Conservation (phyloP, 1,139 yeast species). For the Groenewaldozyma auringiensis region DNA sequence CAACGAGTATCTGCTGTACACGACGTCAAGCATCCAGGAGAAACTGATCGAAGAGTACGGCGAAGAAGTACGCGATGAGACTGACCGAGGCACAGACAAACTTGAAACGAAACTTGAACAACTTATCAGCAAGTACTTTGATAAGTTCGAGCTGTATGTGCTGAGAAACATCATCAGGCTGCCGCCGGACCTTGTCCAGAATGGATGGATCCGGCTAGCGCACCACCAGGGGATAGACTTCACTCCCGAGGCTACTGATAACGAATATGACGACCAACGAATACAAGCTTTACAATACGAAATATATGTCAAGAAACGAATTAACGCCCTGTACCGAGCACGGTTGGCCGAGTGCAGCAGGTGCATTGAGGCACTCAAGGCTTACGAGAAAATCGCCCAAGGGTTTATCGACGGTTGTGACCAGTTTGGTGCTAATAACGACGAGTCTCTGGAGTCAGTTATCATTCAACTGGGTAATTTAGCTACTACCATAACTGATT, state of each 20-base stretch:
- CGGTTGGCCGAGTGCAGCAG: neutral
- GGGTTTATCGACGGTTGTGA: neutral
- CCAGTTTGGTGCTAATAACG: neutral
- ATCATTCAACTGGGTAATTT: neutral
- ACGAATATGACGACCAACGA: conserved; percentile 19
- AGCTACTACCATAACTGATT: neutral
- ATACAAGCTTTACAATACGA: conserved; percentile 36
- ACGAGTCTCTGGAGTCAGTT: neutral
- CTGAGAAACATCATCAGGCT: conserved; percentile 67
- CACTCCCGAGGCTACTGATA: conserved; percentile 28
- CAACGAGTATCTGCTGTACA: conserved; percentile 65
- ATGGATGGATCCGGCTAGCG: conserved; percentile 58
- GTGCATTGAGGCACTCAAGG: neutral
- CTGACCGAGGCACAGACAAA: conserved; percentile 67
- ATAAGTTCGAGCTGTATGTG: conserved; percentile 76
- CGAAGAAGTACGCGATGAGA: conserved; percentile 28
- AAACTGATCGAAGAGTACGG: neutral
- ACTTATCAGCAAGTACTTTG: conserved; percentile 77
- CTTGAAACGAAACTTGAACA: conserved; percentile 71
- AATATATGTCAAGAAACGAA: conserved; percentile 39
- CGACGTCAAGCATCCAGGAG: conserved; percentile 23
- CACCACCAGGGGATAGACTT: conserved; percentile 58
- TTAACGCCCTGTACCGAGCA: conserved; percentile 37
- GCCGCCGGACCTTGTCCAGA: conserved; percentile 59
- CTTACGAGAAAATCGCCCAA: neutral